A percentile compares a stretch with the other conserved stretches of the same genome.
phyloP scores from a whole-genome alignment of 2,329 filamentous ascomycete genomes.

The Fusarium subglutinans region DNA sequence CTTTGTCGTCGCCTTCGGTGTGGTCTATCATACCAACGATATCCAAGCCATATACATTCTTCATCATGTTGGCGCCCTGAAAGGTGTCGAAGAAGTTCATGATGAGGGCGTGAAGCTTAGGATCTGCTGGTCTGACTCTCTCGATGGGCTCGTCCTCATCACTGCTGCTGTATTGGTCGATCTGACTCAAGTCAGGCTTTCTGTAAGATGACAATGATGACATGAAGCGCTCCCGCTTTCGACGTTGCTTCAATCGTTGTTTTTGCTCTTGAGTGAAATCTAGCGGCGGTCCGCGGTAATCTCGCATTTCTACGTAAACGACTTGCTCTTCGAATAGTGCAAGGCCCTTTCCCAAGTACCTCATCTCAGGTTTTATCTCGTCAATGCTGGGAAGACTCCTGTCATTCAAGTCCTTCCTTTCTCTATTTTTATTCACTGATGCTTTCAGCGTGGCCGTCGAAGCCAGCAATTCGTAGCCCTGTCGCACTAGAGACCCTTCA shows the following conservation, averaged over 20 bases:
- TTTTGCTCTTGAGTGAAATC: background rate
- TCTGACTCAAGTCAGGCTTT: background rate
- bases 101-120: rapidly evolving
- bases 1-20: background rate
- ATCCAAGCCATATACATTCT: background rate
- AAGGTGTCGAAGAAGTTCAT: background rate
- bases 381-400: background rate
- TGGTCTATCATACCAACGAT: background rate
- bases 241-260: background rate
- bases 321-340: background rate
- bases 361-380: background rate
- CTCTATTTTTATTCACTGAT: background rate
- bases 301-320: background rate
- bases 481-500: background rate
- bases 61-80: background rate
- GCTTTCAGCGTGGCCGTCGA: background rate
- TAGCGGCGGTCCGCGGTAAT: background rate
- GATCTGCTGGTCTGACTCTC: background rate
- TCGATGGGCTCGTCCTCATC: background rate
- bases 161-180: rapidly evolving
- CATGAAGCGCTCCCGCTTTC: background rate
- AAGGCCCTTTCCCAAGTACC: background rate
- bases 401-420: rapidly evolving
- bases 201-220: rapidly evolving
- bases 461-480: background rate